These are phyloP conservation scores for Polytrichum formosum DNA, from an alignment of 225 moss, liverwort and hornwort genomes.

Conservation along the genomic window DNA sequence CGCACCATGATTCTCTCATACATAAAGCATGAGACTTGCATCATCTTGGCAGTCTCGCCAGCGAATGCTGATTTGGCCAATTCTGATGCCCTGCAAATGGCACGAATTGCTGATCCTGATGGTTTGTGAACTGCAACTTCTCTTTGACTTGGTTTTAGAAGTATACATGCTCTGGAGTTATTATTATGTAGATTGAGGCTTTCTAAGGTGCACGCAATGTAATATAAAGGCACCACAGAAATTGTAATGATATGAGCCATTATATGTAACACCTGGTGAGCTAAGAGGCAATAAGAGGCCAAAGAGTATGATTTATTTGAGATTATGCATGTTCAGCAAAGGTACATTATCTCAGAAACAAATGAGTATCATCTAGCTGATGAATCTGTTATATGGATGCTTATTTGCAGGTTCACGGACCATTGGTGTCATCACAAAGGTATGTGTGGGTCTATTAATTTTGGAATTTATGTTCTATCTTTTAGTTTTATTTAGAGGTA, in stretches of 20 bases:
- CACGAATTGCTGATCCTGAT: slow-evolving; percentile 97
- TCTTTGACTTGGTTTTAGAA: too few relatives aligned
- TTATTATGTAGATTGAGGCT: too few relatives aligned
- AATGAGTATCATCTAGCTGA: not conserved
- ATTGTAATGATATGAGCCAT: too few relatives aligned
- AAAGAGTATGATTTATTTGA: too few relatives aligned
- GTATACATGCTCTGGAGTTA: too few relatives aligned
- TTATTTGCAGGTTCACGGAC: slow-evolving; percentile 84
- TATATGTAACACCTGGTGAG: too few relatives aligned
- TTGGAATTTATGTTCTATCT: too few relatives aligned
- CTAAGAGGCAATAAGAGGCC: too few relatives aligned
- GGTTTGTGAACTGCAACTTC: slow-evolving; percentile 41
- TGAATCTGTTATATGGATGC: not conserved
- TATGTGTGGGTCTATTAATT: slow-evolving; percentile 14
- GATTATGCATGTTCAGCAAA: too few relatives aligned
- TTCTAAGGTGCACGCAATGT: too few relatives aligned
- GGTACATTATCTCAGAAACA: not conserved
- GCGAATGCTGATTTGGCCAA: slow-evolving; percentile 98
- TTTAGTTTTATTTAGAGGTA: not conserved
- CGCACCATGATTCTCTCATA: slow-evolving; percentile 95
- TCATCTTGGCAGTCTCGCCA: slow-evolving; percentile 94
- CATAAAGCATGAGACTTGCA: slow-evolving; percentile 98
- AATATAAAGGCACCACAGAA: too few relatives aligned
- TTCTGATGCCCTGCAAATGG: slow-evolving; percentile 98
- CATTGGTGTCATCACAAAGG: slow-evolving; percentile 97